Base-by-base conservation (phyloP, 2,329 filamentous ascomycete species). In the Phoma sp. region DNA sequence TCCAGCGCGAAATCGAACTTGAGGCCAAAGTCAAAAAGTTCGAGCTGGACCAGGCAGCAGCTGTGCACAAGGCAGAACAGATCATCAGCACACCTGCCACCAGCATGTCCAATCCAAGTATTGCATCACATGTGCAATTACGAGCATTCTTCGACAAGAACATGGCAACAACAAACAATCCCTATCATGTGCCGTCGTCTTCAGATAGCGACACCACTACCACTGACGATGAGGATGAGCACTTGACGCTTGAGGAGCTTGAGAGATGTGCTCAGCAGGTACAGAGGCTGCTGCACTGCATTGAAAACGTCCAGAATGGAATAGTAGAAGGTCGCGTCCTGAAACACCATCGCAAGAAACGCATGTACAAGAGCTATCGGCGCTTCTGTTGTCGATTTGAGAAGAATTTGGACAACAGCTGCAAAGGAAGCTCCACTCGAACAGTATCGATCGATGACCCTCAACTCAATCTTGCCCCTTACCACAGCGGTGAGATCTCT, bases 331-430 rank as follows among this genome's bases (percentile, higher is more conserved):
- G 29, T 4, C 35, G 57, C 8, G 18, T 59, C 1, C 30, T 25
- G 3, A 14, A 24, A 1, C 41, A 41, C 0, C 51, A 49, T 23
- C 51, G 49, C 1, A 66, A 57, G 32, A 54, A 41, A 33, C 52
- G 53, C 4, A 56, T 70, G 8, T 51, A 55, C 8, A 69, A 66
- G 42, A 27, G 65, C 1, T 70, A 68, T 52, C 58, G 53, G 22
- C 60, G 64, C 7, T 70, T 70, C 23, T 65, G 65, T 41, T 56
- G 47, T 8, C 60, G 60, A 7, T 67, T 69, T 29, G 67, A 68
- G 33, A 55, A 55, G 0, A 46, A 58, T 7, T 32, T 68, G 35
- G 27, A 41, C 3, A 9, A 27, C 22, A 23, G 37, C 37, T 39
- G 37, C 37, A 7, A 23, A 22, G 5, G 11, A 11, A 2, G 2